A percentile compares a stretch with the other conserved stretches of the same genome.
Evolutionary conservation across 2,329 filamentous ascomycete species (phyloP).

Genomic region (Botryosphaeria dothidea): DNA sequence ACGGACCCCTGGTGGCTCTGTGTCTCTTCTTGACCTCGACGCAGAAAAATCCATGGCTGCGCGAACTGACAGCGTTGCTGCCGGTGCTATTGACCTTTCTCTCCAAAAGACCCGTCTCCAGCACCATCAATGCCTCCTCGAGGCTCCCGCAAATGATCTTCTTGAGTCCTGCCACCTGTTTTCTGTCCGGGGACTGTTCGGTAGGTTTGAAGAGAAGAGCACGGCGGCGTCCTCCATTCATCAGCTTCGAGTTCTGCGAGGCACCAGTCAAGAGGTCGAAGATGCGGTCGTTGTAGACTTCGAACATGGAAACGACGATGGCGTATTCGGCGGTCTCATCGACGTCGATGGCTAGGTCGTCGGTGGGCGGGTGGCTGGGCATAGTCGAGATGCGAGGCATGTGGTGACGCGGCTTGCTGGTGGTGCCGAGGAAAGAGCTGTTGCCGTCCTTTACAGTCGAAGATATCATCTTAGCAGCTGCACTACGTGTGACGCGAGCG

Average conservation of each 20-base stretch:
- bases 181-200: slow-evolving; percentile 83
- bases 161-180: slow-evolving; percentile 86
- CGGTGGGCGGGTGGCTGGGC: slow-evolving; percentile 73
- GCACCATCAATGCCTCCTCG: slow-evolving; percentile 81
- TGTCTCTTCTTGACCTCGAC: slow-evolving; percentile 87
- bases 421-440: slow-evolving; percentile 55
- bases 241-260: slow-evolving; percentile 54
- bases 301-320: slow-evolving; percentile 94
- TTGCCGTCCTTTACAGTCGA: slow-evolving; percentile 50
- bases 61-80: slow-evolving; percentile 87
- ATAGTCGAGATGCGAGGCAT: slow-evolving; percentile 70
- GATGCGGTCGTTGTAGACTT: slow-evolving; percentile 98
- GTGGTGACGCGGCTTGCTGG: slow-evolving; percentile 55
- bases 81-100: slow-evolving; percentile 85
- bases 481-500: slow-evolving; percentile 29
- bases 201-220: slow-evolving; percentile 90
- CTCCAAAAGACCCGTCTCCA: slow-evolving; percentile 87
- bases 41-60: slow-evolving; percentile 95
- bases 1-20: slow-evolving; percentile 58
- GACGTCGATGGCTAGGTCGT: slow-evolving; percentile 56
- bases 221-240: slow-evolving; percentile 61
- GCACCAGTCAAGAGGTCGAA: slow-evolving; percentile 81
- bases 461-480: slow-evolving; percentile 31
- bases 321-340: slow-evolving; percentile 77
- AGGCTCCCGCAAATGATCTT: slow-evolving; percentile 86